Evolutionary conservation across 768 basidiomycete species (phyloP).

Genomic region (Paxillus ammoniavirescens): DNA sequence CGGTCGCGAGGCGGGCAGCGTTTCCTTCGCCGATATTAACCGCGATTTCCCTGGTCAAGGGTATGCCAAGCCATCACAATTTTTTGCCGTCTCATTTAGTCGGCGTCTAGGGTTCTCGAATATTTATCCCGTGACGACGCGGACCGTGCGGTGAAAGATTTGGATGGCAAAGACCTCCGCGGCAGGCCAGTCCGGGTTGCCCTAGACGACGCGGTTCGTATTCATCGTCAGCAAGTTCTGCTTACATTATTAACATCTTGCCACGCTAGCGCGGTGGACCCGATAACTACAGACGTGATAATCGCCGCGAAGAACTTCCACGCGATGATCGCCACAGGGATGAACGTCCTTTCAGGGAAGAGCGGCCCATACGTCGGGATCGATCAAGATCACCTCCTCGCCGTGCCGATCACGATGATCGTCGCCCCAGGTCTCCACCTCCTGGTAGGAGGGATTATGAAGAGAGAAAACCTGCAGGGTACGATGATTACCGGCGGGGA

Average conservation of each 20-base stretch:
- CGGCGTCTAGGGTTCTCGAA: slow-evolving; percentile 71
- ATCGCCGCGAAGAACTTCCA: slow-evolving; percentile 57
- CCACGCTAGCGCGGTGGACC: slow-evolving; percentile 55
- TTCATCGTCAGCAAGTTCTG: not conserved
- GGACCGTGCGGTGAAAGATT: slow-evolving; percentile 85
- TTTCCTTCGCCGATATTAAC: slow-evolving; percentile 94
- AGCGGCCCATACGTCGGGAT: slow-evolving; percentile 62
- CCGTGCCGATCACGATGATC: slow-evolving; percentile 68
- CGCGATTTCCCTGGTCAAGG: slow-evolving; percentile 83
- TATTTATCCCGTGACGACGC: slow-evolving; percentile 88
- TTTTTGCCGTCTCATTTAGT: slow-evolving; percentile 2
- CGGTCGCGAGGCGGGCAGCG: slow-evolving; percentile 89
- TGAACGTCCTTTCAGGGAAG: slow-evolving; percentile 53
- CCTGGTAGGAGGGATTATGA: slow-evolving; percentile 77
- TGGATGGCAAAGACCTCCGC: slow-evolving; percentile 86
- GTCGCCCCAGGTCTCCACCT: slow-evolving; percentile 76
- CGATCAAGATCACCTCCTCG: slow-evolving; percentile 82
- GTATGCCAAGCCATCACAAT: slow-evolving; percentile 43
- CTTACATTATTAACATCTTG: slow-evolving; percentile 1
- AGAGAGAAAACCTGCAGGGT: slow-evolving; percentile 88
- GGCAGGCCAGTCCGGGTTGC: slow-evolving; percentile 76
- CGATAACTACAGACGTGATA: slow-evolving; percentile 77
- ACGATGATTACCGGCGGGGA: slow-evolving; percentile 86
- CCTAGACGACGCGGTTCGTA: slow-evolving; percentile 57
- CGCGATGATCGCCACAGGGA: slow-evolving; percentile 62